A percentile compares a stretch with the other conserved stretches of the same genome.
Conservation (phyloP, 2,329 filamentous ascomycete genomes). For the Fonsecaea multimorphosa region DNA sequence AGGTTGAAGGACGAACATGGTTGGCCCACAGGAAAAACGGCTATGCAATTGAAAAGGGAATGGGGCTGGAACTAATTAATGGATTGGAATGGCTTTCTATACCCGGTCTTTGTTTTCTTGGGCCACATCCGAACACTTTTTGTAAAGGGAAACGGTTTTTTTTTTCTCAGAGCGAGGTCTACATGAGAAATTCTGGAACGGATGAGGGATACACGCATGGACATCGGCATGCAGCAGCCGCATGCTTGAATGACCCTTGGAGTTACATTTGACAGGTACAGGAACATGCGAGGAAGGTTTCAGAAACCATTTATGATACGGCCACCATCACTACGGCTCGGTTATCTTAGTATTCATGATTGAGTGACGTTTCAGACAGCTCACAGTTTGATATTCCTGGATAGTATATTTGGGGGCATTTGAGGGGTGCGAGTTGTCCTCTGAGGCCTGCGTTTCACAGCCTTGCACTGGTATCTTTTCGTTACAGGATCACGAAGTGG, state of each 20-base stretch:
- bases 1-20: conserved; percentile 60
- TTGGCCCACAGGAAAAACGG: conserved; percentile 59
- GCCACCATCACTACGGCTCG: too few relatives aligned
- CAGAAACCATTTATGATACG: too few relatives aligned
- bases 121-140: not conserved
- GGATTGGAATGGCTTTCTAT: not conserved
- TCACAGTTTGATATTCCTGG: too few relatives aligned
- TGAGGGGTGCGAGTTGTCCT: too few relatives aligned
- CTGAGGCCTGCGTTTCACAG: too few relatives aligned
- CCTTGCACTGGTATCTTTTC: too few relatives aligned
- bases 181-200: not conserved
- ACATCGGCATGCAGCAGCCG: too few relatives aligned
- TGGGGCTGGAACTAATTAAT: conserved; percentile 51
- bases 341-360: too few relatives aligned
- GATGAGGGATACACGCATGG: not conserved
- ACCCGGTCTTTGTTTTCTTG: not conserved
- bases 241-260: not conserved
- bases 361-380: too few relatives aligned
- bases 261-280: not conserved
- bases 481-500: too few relatives aligned
- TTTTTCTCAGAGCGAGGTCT: not conserved
- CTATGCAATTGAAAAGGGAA: conserved; percentile 54
- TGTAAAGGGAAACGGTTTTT: not conserved
- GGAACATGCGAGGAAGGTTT: not conserved
- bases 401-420: too few relatives aligned